phyloP scores from a whole-genome alignment of 352 stramenopile genomes.

The Globisporangium orthogonon region DNA sequence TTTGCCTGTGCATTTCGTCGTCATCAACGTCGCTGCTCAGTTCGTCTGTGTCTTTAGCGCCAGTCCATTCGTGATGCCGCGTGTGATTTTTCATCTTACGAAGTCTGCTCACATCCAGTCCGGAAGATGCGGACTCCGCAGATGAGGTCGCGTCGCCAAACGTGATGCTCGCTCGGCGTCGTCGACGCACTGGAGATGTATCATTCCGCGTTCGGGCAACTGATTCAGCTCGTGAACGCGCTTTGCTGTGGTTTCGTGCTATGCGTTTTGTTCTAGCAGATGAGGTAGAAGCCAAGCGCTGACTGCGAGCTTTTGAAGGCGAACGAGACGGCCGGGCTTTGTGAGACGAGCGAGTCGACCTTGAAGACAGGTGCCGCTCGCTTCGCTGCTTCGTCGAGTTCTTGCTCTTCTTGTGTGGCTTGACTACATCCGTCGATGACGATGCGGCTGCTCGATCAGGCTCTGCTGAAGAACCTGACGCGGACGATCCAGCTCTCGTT shows the following conservation, averaged over 20 bases:
- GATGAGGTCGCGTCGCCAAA: constrained; percentile 4
- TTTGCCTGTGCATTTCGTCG: constrained; percentile 12
- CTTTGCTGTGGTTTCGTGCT: neutral
- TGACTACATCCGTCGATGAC: neutral
- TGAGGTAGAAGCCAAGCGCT: neutral
- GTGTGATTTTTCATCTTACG: constrained; percentile 20
- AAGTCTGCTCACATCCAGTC: constrained; percentile 36
- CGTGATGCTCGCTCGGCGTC: neutral
- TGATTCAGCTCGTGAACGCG: neutral
- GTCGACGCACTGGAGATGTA: neutral
- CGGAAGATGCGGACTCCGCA: constrained; percentile 18
- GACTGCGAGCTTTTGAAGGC: neutral
- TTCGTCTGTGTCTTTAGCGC: neutral
- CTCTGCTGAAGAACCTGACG: neutral
- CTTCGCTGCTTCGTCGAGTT: neutral
- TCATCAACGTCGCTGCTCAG: constrained; percentile 13
- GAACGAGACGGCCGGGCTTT: constrained; percentile 5
- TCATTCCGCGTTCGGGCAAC: neutral
- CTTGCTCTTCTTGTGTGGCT: constrained; percentile 1
- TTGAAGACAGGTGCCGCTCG: constrained; percentile 3
- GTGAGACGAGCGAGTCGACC: neutral
- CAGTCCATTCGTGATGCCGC: neutral
- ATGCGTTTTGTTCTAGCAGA: neutral
- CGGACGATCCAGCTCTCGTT: neutral
- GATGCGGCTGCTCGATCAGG: neutral